phyloP scores from a whole-genome alignment of 225 moss, liverwort and hornwort species.

The Anthoceros angustus region DNA sequence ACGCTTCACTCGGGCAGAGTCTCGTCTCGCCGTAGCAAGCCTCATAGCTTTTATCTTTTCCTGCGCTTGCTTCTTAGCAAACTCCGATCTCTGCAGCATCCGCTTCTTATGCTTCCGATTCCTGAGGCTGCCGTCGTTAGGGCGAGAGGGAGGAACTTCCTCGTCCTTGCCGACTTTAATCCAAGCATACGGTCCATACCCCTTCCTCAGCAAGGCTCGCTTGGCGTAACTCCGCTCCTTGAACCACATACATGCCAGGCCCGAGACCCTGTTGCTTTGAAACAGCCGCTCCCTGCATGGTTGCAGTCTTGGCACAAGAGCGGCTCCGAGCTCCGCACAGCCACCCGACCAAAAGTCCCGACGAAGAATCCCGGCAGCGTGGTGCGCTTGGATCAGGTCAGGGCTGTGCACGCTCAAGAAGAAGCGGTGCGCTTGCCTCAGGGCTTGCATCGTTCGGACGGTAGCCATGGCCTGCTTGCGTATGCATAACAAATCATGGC shows the following conservation, averaged over 20 bases:
- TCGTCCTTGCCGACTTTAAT: constrained; percentile 58
- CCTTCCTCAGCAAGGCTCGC: neutral
- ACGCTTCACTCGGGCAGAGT: constrained; percentile 67
- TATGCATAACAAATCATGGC: no score
- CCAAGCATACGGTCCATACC: constrained; percentile 27
- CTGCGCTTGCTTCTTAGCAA: constrained; percentile 77
- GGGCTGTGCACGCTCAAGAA: neutral
- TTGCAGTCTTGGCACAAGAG: no score
- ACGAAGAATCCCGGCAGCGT: neutral
- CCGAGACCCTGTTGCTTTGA: no score
- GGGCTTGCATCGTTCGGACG: neutral
- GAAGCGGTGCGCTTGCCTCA: neutral
- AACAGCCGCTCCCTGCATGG: no score
- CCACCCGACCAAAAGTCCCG: no score
- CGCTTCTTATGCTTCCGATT: constrained; percentile 89
- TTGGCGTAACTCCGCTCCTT: no score
- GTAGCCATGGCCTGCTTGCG: neutral
- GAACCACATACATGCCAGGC: no score
- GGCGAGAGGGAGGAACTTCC: constrained; percentile 58
- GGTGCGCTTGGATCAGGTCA: neutral
- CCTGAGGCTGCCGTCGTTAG: constrained; percentile 67
- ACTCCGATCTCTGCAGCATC: constrained; percentile 65
- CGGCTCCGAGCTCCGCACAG: no score
- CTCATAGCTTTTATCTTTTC: constrained; percentile 59
- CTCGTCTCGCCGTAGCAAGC: constrained; percentile 50